Base-by-base conservation (phyloP, 116 monocot genomes). In the Iris pallida region DNA sequence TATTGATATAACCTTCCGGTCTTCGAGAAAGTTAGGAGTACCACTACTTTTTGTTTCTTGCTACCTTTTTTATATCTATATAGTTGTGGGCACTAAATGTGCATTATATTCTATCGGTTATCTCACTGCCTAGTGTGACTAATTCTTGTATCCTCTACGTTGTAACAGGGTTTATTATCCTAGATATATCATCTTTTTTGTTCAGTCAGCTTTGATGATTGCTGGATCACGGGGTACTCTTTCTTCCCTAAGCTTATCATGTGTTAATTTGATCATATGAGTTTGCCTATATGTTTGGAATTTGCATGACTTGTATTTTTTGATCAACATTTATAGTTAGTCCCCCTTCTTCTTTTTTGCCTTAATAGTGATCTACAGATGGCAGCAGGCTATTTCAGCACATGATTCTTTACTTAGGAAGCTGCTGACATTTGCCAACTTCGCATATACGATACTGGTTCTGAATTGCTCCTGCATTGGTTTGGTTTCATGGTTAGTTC, bases 181-280 rank as follows among this genome's bases (percentile, higher is more conserved):
- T 60, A 93, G 97, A 61, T 97, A 97, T 74, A 85, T 97, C 20
- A 92, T 92, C 71, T 97, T 93, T 63, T 97, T 97, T 68, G 85
- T 92, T 65, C 97, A 97, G 65, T 97, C 97, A 56, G 97, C 97
- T 53, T 83, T 93, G 68, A 90, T 98, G 98, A 88, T 98, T 80
- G 90, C 90, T 40, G 98, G 98, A 66, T 98, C 98, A 64, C 78
- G 81, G 90, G 98, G 98, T 98, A 81, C 42, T 68, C 51, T 61
- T 16, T 61, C 55, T 61, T n/a, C 47, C 51, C 11, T 51, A 5
- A 45, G 16, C 15, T 71, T 57, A 0, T 42, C 64, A 44, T 30
- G 3, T 30, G 30, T 30, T 45, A 10, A 2, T 13, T 58, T 40
- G 4, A 60, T 13, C 41, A 45, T 60, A 58, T 20, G 53, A 11